Conservation (phyloP, 1,139 yeast genomes). For the Hansenula sp. region DNA sequence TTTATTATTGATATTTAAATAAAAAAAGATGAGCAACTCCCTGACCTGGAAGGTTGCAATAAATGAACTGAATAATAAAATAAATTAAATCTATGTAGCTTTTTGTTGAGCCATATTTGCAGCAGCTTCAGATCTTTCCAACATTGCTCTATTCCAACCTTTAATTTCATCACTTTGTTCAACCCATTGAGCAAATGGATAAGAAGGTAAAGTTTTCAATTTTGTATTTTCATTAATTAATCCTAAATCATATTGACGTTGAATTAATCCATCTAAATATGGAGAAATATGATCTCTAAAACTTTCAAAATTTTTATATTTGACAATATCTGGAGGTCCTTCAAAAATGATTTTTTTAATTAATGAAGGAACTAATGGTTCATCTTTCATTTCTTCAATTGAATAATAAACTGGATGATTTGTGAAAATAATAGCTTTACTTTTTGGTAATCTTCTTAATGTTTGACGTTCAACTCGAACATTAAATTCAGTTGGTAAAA, state of each 20-base stretch:
- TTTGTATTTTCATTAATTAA: constrained; percentile 54
- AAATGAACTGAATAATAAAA: too few species aligned
- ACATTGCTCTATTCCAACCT: constrained; percentile 42
- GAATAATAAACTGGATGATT: constrained; percentile 70
- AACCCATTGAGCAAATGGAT: constrained; percentile 52
- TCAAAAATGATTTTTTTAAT: constrained; percentile 57
- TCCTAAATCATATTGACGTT: constrained; percentile 54
- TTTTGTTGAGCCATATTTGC: constrained; percentile 2
- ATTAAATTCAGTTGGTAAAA: constrained; percentile 39
- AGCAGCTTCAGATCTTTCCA: constrained; percentile 18
- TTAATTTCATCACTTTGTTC: constrained; percentile 28
- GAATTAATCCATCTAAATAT: constrained; percentile 51
- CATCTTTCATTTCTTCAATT: constrained; percentile 74
- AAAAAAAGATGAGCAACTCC: neutral
- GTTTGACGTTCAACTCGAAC: constrained; percentile 68
- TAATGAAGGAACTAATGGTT: constrained; percentile 66
- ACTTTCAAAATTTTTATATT: constrained; percentile 55
- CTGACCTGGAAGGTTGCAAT: neutral
- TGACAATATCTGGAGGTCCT: constrained; percentile 60
- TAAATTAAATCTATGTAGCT: neutral
- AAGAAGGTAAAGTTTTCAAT: constrained; percentile 52
- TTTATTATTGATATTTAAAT: neutral
- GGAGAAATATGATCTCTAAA: constrained; percentile 56
- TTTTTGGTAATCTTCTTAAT: constrained; percentile 56
- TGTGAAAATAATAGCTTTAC: constrained; percentile 61